Evolutionary conservation across 306 rosid species (phyloP), one percentile per base, ranked within the genome.

Genomic region (Oemleria cerasiformis): DNA sequence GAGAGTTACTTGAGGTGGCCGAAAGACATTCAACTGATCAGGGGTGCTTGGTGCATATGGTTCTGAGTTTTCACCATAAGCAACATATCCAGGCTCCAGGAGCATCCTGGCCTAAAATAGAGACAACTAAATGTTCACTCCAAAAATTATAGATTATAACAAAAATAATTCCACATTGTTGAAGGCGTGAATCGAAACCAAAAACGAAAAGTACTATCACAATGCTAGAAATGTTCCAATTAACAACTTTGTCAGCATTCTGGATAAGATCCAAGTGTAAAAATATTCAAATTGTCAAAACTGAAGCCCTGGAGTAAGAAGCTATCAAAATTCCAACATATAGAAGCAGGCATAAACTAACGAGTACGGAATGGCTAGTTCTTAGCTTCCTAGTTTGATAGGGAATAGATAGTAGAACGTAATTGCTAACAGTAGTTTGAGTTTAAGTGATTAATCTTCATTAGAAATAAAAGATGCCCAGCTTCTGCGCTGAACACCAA

Each of bases 101-200:
- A 91, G 88, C 65, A 93, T 82, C 86, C 98, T 89, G 40, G 98
- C 96, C 98, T 91, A 69, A 75, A 83, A 67, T 70, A 61, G 44
- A 53, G 36, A 56, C 70, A 78, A 38, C 6, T 21, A 63, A 42
- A 44, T 47, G 54, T 72, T 74, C 71, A 84, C 25, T 63, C 56
- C 61, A 41, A 54, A 73, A 40, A 14, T 9, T 45, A 65, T 20
- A 67, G 48, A 19, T 36, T 4, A 71, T 7, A 9, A 56, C 50
- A 67, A 47, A 9, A 42, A 60, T 7, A 30, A 40, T 17, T 45
- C 60, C 9, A 54, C 8, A 45, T 45, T 60, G 41, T n/a, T 30
- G 15, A 55, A 55, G 55, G 49, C 15, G n/a, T n/a, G n/a, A n/a
- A n/a, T n/a, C n/a, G n/a, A n/a, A 65, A 68, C 25, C 60, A 41